Base-by-base conservation (phyloP, 495 filamentous ascomycete species). In the Penicillium antarcticum region DNA sequence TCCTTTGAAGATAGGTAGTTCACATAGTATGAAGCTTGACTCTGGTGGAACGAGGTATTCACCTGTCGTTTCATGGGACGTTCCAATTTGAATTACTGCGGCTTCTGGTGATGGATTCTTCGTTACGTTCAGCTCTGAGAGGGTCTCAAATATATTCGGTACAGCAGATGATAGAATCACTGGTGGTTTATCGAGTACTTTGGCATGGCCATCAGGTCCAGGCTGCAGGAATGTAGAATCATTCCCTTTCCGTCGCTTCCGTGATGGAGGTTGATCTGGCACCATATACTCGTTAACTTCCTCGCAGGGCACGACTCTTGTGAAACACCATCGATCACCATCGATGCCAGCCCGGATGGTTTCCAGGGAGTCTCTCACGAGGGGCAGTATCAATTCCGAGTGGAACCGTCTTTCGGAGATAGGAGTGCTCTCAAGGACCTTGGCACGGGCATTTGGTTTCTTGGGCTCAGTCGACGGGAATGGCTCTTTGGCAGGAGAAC, bases 1-100 rank as follows among this genome's bases (percentile, higher is more conserved):
- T 19, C 40, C 23, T 18, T 51, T 19, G 18, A 61, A 61, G 9
- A 68, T 62, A 18, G 64, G 65, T 4, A 69, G 34, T 29, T 51
- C 70, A 53, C 69, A 67, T 7, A 84, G 69, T 12, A 80, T 44
- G 52, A 86, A 83, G 4, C 55, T 71, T 8, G 85, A 76, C 8
- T 53, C 36, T 1, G 82, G 75, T 11, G 85, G 85, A 5, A 86
- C 59, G 6, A 44, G 59, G 58, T 63, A 55, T 32, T 65, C 59
- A 6, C 35, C 19, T 6, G 52, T 18, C 6, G 5, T 57, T 33
- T 35, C 35, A 32, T 55, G 13, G 16, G 17, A 48, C 16, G 13
- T 43, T n/a, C 35, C 44, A 32, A 63, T 38, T 7, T 47, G 61
- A n/a, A 71, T 58, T 14, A 47, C 51, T 10, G 60, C 66, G 4